Percentiles rank a stretch among this genome's conserved stretches.
Conservation (phyloP, 495 filamentous ascomycete genomes). For the Neurospora hispaniola region DNA sequence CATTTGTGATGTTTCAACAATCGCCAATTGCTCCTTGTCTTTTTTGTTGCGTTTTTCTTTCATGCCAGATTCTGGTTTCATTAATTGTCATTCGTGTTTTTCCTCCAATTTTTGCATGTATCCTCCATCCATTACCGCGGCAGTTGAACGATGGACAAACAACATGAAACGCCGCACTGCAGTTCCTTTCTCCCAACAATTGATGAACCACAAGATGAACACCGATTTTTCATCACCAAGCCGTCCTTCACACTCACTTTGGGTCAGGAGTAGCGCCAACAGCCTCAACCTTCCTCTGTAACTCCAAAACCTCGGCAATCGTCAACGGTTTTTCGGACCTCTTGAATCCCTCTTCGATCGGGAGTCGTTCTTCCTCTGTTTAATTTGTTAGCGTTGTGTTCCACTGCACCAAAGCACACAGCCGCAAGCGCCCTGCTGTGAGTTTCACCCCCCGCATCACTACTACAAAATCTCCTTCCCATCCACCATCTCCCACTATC, state of each 20-base stretch:
- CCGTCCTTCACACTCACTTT: neutral
- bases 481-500: neutral
- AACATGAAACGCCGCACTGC: too few relatives aligned
- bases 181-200: too few relatives aligned
- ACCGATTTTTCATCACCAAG: neutral
- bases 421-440: too few relatives aligned
- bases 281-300: conserved; percentile 14
- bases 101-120: neutral
- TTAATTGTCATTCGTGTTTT: neutral
- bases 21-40: neutral
- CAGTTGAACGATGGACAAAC: too few relatives aligned
- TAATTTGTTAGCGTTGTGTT: neutral
- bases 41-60: neutral
- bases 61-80: neutral
- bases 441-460: neutral
- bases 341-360: conserved; percentile 20
- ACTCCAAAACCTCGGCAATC: conserved; percentile 9
- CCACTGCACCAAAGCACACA: neutral
- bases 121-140: neutral
- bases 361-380: conserved; percentile 21
- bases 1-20: too few relatives aligned
- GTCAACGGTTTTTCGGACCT: conserved; percentile 13
- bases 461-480: neutral
- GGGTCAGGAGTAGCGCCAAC: neutral
- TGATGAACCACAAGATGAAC: neutral